Evolutionary conservation across 768 basidiomycete genomes (phyloP), one percentile per base, ranked within the genome.

Genomic region (Pleurotus salmoneostramineus): DNA sequence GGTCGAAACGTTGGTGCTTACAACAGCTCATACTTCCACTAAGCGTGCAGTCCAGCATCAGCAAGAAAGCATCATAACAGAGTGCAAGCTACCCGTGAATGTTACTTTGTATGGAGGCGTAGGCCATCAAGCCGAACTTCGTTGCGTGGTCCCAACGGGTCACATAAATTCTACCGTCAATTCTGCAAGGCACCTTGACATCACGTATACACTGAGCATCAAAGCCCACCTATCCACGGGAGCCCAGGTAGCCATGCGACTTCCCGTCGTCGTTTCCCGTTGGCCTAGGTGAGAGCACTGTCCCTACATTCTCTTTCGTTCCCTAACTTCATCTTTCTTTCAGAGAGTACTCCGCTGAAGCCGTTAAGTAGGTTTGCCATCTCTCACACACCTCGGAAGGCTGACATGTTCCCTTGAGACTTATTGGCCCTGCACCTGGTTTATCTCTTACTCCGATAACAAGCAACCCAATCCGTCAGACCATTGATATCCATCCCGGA

Each of bases 141-240:
- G 74, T 6, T 88, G 88, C 62, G 74, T 79, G 63, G 79, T 97
- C 34, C 85, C 88, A 0, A 75, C 80, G 6, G 83, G 84, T 27
- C 90, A 93, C 63, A 89, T 88, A 10, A 87, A 91, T 6, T 87
- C 91, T 31, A 89, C 93, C 7, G 75, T 95, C 62, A 91, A 86
- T 57, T 81, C 88, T 7, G 94, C 91, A 10, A 74, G 91, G 59
- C 88, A 93, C 66, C 88, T 96, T 56, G 93, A 95, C 65, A 87
- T 96, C 48, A 88, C 83, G 0, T 96, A 95, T 70, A 79, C 82
- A 49, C 74, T 95, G 44, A 77, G 77, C 35, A 86, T 94, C 56
- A 91, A 85, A 69, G 93, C 92, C 1, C 77, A 90, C 50, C 81
- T 91, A 73, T 90, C 87, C 40, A 81, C 82, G 4, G 84, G 84